Conservation (phyloP, 306 rosid species). For the Rosa chinensis region DNA sequence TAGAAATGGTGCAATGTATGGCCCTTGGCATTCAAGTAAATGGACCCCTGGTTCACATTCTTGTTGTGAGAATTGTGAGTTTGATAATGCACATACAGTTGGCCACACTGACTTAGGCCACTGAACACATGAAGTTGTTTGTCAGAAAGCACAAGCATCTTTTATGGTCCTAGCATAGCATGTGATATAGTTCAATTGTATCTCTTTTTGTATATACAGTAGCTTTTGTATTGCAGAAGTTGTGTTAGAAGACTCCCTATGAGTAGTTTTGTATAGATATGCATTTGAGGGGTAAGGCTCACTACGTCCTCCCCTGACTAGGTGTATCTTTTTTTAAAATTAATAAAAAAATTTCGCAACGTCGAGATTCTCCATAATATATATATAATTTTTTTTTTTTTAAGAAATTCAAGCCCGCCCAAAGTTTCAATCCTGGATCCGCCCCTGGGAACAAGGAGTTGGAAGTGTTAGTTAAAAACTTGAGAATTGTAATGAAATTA, state of each 20-base stretch:
- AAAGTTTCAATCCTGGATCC: too few relatives aligned
- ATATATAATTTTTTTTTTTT: too few relatives aligned
- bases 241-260: neutral
- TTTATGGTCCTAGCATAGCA: slow-evolving; percentile 8
- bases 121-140: slow-evolving; percentile 16
- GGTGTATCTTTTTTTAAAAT: too few relatives aligned
- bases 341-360: too few relatives aligned
- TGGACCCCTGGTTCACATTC: slow-evolving; percentile 21
- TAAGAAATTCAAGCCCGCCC: too few relatives aligned
- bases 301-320: too few relatives aligned
- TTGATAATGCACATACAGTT: slow-evolving; percentile 5
- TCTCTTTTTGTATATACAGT: neutral
- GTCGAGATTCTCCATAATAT: too few relatives aligned
- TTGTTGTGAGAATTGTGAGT: slow-evolving; percentile 18
- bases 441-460: too few relatives aligned
- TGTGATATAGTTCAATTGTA: neutral
- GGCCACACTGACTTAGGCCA: slow-evolving; percentile 23
- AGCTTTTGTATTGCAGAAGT: slow-evolving; percentile 7
- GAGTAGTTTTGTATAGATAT: too few relatives aligned
- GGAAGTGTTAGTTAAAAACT: too few relatives aligned
- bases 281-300: too few relatives aligned
- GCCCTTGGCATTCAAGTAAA: slow-evolving; percentile 24
- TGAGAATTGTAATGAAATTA: too few relatives aligned
- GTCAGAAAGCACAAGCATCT: slow-evolving; percentile 16
- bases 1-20: slow-evolving; percentile 3